Base-by-base conservation (phyloP, 345 rosid species). In the Triadica sebifera region DNA sequence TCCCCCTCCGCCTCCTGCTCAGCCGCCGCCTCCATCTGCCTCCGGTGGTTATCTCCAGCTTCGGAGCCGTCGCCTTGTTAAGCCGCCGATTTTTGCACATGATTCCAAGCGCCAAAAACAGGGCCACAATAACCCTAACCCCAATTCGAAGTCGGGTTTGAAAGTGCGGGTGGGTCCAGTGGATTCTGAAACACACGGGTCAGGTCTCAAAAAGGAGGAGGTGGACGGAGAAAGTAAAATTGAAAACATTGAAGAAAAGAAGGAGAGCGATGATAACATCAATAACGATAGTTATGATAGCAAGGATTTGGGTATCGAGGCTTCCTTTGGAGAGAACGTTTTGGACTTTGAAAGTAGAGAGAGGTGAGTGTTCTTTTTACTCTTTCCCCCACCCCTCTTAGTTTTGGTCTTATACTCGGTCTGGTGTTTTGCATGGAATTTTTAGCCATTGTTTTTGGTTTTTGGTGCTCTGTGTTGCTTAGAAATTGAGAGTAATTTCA, bases 31-130 rank as follows among this genome's bases (percentile, higher is more conserved):
- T 65, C 80, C 78, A 25, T 47, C 70, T 64, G 15, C 25, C 8
- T 5, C 78, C 53, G 41, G 50, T 12, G 72, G 72, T 0, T 94
- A 92, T 72, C 94, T 94, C 72, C 98, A 94, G 89, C 92, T 94
- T 0, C 83, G 98, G 6, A 94, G 94, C 71, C 97, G 98, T 20
- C 90, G 97, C 5, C 91, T 91, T 3, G 87, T 51, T 20, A 74
- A 91, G 79, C 85, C 90, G 19, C 95, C 92, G 37, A 70, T 86
- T 76, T 47, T 74, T 9, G 78, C 83, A 52, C 83, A 84, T 75
- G 87, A 83, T 60, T 69, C 89, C 7, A 85, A 82, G 73, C 83
- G 86, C 77, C 83, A 71, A 12, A 85, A 78, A 49, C 84, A 71
- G 59, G 72, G 80, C 37, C 80, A 68, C 52, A 72, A 62, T 63